These are phyloP conservation scores for Umbelopsis isabellina DNA, from an alignment of 192 early-diverging fungal species.

Conservation along the genomic window DNA sequence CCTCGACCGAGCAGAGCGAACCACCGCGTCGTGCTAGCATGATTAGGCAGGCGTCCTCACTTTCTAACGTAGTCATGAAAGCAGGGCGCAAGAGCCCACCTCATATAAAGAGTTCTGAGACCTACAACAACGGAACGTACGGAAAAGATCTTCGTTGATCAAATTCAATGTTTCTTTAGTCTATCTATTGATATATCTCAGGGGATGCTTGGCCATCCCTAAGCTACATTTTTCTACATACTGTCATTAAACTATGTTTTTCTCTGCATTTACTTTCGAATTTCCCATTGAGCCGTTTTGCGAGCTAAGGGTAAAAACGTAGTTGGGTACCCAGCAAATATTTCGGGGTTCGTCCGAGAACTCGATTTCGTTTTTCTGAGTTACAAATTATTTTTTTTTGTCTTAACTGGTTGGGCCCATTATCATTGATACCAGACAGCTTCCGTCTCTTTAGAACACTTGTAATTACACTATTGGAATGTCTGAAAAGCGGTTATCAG, in stretches of 20 bases:
- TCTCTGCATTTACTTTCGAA: no score
- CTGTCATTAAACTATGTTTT: no score
- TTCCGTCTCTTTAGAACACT: neutral
- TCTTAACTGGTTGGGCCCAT: no score
- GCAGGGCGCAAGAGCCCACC: conserved; percentile 8
- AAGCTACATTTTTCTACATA: neutral
- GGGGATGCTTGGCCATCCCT: neutral
- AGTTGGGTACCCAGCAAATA: no score
- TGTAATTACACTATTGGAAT: neutral
- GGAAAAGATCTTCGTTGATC: conserved; percentile 11
- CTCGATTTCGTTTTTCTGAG: no score
- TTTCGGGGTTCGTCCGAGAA: no score
- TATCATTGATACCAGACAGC: neutral
- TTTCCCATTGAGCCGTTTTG: no score
- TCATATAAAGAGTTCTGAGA: conserved; percentile 9
- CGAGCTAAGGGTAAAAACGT: no score
- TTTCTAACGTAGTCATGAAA: conserved; percentile 13
- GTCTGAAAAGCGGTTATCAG: conserved; percentile 17
- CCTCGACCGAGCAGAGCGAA: neutral
- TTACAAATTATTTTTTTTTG: no score
- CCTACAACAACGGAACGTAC: conserved; percentile 17
- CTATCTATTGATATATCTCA: conserved; percentile 5
- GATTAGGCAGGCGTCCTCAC: neutral
- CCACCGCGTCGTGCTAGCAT: neutral
- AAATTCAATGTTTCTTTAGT: no score